Evolutionary conservation across 2,329 filamentous ascomycete genomes (phyloP).

Genomic region (Talaromyces sp.): DNA sequence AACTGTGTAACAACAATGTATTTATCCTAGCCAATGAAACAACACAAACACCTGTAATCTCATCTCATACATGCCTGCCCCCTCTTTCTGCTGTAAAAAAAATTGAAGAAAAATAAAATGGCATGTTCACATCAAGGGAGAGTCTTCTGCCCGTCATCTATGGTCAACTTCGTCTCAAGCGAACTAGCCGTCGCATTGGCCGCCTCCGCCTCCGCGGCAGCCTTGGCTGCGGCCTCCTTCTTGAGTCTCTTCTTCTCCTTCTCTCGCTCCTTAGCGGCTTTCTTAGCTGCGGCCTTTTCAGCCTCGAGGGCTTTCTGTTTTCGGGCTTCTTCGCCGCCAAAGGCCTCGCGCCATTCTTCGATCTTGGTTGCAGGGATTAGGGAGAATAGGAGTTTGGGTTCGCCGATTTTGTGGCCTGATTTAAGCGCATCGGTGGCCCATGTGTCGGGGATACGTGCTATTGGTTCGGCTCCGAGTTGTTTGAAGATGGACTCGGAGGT

Average conservation of each 20-base stretch:
- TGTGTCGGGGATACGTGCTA: slow-evolving; percentile 56
- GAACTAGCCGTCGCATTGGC: slow-evolving; percentile 3
- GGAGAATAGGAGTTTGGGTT: slow-evolving; percentile 75
- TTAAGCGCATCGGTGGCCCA: slow-evolving; percentile 60
- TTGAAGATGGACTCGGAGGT: slow-evolving; percentile 69
- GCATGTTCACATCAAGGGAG: slow-evolving; percentile 13
- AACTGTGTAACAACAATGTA: neutral
- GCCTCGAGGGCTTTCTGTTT: slow-evolving; percentile 64
- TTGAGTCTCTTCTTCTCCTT: slow-evolving; percentile 45
- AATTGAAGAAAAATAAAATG: neutral
- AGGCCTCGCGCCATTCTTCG: slow-evolving; percentile 75
- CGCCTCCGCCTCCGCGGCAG: slow-evolving; percentile 1
- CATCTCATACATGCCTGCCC: neutral
- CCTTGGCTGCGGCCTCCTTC: slow-evolving; percentile 27
- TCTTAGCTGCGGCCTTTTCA: slow-evolving; percentile 39
- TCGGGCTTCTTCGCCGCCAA: slow-evolving; percentile 62
- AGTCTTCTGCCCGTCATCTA: slow-evolving; percentile 10
- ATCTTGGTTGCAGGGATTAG: slow-evolving; percentile 77
- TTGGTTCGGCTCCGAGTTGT: slow-evolving; percentile 63
- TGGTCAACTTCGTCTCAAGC: slow-evolving; percentile 9
- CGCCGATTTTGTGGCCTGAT: slow-evolving; percentile 75
- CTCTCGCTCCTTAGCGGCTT: slow-evolving; percentile 40
- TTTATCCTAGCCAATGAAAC: neutral
- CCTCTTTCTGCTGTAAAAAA: slow-evolving; percentile 3
- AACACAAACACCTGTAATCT: neutral